Percentiles rank a stretch among this genome's conserved stretches.
Conservation (phyloP, 1,139 yeast genomes). For the Debaryomyces singareniensis region DNA sequence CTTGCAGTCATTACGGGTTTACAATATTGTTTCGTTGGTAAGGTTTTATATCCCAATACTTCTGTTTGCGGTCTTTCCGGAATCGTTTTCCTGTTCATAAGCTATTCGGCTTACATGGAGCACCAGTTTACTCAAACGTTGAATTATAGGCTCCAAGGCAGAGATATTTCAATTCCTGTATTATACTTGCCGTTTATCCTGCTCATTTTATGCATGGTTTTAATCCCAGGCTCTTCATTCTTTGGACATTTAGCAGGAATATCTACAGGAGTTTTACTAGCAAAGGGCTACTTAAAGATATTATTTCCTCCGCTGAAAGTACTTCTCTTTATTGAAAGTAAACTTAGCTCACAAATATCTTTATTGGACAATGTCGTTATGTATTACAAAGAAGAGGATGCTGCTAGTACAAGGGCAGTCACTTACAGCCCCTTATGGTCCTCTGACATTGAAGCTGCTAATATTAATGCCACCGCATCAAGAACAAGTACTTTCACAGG, state of each 20-base stretch:
- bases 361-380: conserved; percentile 48
- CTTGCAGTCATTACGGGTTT: conserved; percentile 68
- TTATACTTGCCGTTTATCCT: conserved; percentile 52
- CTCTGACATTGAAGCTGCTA: conserved; percentile 15
- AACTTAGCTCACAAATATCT: conserved; percentile 42
- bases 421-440: conserved; percentile 29
- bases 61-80: conserved; percentile 68
- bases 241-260: conserved; percentile 59
- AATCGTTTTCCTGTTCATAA: conserved; percentile 66
- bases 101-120: conserved; percentile 59
- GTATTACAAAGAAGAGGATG: conserved; percentile 53
- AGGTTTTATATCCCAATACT: conserved; percentile 45
- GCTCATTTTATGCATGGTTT: conserved; percentile 41
- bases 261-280: conserved; percentile 41
- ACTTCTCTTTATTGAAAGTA: conserved; percentile 60
- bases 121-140: conserved; percentile 38
- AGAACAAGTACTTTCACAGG: conserved; percentile 17
- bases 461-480: not conserved
- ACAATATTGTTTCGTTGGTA: conserved; percentile 53
- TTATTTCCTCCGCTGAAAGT: conserved; percentile 63
- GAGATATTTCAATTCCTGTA: conserved; percentile 48
- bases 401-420: conserved; percentile 36
- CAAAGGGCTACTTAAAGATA: conserved; percentile 47
- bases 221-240: conserved; percentile 55
- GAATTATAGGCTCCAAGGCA: conserved; percentile 16